Percentiles rank a stretch among this genome's conserved stretches.
phyloP scores from a whole-genome alignment of 2,329 filamentous ascomycete species.

The Nemania abortiva region DNA sequence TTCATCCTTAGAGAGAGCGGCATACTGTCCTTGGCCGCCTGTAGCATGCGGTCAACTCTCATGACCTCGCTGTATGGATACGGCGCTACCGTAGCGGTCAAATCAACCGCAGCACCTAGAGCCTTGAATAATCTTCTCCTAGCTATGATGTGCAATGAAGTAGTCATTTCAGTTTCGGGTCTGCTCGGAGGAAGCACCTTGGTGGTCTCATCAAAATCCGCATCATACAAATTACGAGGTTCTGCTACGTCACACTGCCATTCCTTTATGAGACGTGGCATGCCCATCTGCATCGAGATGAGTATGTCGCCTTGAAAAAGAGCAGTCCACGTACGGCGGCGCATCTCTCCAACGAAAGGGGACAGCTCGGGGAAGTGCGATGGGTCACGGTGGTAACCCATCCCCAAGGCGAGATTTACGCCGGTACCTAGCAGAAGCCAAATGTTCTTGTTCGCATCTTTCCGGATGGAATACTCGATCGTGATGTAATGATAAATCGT shows the following conservation, averaged over 20 bases:
- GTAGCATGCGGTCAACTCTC: conserved; percentile 25
- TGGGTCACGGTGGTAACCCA: conserved; percentile 66
- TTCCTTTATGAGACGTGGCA: conserved; percentile 62
- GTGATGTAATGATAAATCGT: conserved; percentile 65
- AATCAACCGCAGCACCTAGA: conserved; percentile 22
- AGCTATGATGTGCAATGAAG: conserved; percentile 64
- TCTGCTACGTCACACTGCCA: conserved; percentile 62
- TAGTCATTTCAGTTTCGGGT: conserved; percentile 62
- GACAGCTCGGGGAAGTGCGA: conserved; percentile 53
- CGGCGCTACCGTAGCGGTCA: conserved; percentile 17
- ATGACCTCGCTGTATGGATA: conserved; percentile 39
- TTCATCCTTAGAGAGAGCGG: conserved; percentile 18
- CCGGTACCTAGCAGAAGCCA: conserved; percentile 64
- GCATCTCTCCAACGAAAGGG: conserved; percentile 62
- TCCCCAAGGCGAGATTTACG: conserved; percentile 65
- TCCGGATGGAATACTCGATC: conserved; percentile 63
- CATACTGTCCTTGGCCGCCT: conserved; percentile 24
- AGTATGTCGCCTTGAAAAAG: conserved; percentile 64
- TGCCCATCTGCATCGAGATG: conserved; percentile 64
- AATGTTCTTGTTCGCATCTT: conserved; percentile 64
- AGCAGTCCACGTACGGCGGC: conserved; percentile 55
- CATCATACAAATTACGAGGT: conserved; percentile 66
- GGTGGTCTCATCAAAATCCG: conserved; percentile 64
- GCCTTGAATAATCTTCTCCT: conserved; percentile 57
- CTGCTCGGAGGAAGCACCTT: conserved; percentile 60